Evolutionary conservation across 208 protist species (phyloP).

Genomic region (Trypanosoma rangeli): DNA sequence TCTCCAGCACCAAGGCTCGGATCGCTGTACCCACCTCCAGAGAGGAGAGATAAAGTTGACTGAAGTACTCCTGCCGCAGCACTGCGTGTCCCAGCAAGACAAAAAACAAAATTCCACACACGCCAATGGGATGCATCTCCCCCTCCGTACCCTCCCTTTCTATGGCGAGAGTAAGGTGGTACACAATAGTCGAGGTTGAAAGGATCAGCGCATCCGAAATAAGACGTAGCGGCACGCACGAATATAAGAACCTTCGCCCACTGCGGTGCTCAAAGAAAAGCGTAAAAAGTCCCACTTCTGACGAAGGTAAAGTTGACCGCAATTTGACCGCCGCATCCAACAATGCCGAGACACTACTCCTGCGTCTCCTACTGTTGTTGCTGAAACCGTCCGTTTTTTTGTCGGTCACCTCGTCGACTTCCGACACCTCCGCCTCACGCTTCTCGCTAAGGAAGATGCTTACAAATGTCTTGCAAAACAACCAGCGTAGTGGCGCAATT

Average conservation of each 20-base stretch:
- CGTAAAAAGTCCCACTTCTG: constrained; percentile 56
- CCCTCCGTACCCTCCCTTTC: not conserved
- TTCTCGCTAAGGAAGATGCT: constrained; percentile 42
- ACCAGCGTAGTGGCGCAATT: constrained; percentile 33
- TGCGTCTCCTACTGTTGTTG: no score
- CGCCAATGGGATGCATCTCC: constrained; percentile 19
- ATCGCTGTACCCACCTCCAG: constrained; percentile 57
- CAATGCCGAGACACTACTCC: no score
- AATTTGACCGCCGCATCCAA: no score
- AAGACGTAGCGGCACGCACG: constrained; percentile 68
- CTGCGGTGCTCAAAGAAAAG: constrained; percentile 61
- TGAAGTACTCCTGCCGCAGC: constrained; percentile 69
- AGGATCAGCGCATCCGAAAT: constrained; percentile 52
- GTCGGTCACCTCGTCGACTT: constrained; percentile 31
- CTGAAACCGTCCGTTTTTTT: no score
- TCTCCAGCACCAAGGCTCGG: constrained; percentile 65
- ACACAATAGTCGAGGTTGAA: constrained; percentile 44
- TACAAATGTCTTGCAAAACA: constrained; percentile 44
- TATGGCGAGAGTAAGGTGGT: constrained; percentile 36
- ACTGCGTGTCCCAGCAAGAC: constrained; percentile 53
- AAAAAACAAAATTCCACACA: constrained; percentile 46
- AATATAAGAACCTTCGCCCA: constrained; percentile 55
- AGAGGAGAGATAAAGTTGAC: constrained; percentile 54
- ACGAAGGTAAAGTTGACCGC: no score
- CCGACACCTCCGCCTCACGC: constrained; percentile 20